Base-by-base conservation (phyloP, 176 grass and related monocot species). In the Carex scoparia region DNA sequence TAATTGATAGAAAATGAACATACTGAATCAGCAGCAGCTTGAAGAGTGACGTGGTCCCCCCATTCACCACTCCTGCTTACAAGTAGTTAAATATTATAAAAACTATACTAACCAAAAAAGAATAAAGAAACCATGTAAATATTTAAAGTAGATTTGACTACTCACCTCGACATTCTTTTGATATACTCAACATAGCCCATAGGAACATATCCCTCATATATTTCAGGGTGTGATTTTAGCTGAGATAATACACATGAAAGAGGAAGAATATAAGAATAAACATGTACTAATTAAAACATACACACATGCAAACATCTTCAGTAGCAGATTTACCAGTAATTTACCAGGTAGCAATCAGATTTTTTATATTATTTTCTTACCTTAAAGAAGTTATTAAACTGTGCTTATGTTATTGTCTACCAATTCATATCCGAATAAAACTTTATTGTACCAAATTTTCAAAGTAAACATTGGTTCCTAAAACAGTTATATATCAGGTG, bases 1-100 rank as follows among this genome's bases (percentile, higher is more conserved):
- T 10, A 59, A 84, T 46, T 62, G 42, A 84, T 38, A 23, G 28
- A 30, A 68, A 89, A 68, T 70, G 81, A 81, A 68, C 81, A 88
- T 92, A 98, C 95, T 82, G 84, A 90, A 84, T 98, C 95, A 66
- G 95, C 95, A 85, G 95, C 91, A 79, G 95, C 93, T 90, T 98
- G 95, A 49, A 98, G 84, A 23, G 95, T 94, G 87, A 98, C 93
- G 61, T 98, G 95, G 77, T 98, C 95, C 62, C 95, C 95, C 95
- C 95, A 98, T 85, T 98, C 93, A 14, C 93, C 95, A 60, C 56
- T 90, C 87, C 95, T 97, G 63, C 88, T 86, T 44, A 38, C 77
- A 28, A 62, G 65, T n/a, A 54, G 10, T 46, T 60, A 23, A 57
- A 48, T 1, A 87, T 65, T 69, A 14, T 88, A 16, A 91, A 91